These are phyloP conservation scores for Bauhinia variegata DNA, from an alignment of 306 rosid species.

Conservation along the genomic window DNA sequence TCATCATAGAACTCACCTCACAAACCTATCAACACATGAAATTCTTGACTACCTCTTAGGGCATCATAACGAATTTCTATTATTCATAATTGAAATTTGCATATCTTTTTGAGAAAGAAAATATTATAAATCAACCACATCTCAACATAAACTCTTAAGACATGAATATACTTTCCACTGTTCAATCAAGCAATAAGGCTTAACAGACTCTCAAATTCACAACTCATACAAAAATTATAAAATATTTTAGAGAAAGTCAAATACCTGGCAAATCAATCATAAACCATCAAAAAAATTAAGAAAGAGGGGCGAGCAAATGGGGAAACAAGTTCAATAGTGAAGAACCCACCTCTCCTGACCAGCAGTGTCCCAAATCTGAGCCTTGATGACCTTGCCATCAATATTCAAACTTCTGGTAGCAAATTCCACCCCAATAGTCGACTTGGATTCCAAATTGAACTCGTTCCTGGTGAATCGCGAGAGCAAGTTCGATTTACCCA, in stretches of 20 bases:
- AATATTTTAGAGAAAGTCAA: background rate
- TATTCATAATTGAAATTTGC: background rate
- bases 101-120: background rate
- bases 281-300: background rate
- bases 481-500: constrained; percentile 80
- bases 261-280: background rate
- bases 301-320: background rate
- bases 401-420: constrained; percentile 75
- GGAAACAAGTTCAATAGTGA: background rate
- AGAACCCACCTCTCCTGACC: constrained; percentile 77
- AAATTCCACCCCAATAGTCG: constrained; percentile 87
- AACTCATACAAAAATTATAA: background rate
- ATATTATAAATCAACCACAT: background rate
- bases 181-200: background rate
- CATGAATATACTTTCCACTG: background rate
- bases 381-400: constrained; percentile 69
- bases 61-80: constrained; percentile 1
- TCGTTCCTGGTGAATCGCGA: constrained; percentile 82
- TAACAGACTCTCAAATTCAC: background rate
- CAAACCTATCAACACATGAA: background rate
- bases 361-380: constrained; percentile 97
- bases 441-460: constrained; percentile 88
- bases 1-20: background rate
- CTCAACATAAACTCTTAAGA: background rate
- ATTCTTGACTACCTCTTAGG: background rate